A percentile compares a stretch with the other conserved stretches of the same genome.
Conservation (phyloP, 2,329 filamentous ascomycete genomes). For the Neopestalotiopsis sp. region DNA sequence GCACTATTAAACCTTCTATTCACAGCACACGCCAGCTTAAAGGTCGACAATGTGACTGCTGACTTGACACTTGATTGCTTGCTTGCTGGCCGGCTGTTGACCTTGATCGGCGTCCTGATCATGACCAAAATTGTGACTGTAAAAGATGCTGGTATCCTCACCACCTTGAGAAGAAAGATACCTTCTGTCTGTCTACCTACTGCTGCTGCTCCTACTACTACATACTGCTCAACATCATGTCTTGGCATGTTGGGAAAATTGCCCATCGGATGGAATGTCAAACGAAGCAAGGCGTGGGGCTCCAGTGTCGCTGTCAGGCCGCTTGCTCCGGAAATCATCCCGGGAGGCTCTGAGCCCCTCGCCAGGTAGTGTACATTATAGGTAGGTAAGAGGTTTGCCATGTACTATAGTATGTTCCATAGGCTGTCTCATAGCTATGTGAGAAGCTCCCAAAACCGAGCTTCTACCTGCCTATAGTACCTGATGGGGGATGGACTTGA, state of each 20-base stretch:
- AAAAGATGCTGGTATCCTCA: not conserved
- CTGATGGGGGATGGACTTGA: not conserved
- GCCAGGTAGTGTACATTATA: no score
- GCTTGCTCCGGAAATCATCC: conserved; percentile 12
- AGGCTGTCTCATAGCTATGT: no score
- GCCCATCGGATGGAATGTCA: conserved; percentile 1
- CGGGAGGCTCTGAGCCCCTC: conserved; percentile 5
- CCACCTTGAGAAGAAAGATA: not conserved
- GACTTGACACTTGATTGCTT: no score
- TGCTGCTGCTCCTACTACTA: not conserved
- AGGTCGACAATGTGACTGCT: not conserved
- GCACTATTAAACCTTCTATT: conserved; percentile 10
- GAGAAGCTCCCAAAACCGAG: not conserved
- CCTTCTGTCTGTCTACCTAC: not conserved
- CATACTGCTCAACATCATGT: not conserved
- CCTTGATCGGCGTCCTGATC: not conserved
- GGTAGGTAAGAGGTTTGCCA: no score
- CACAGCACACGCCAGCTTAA: not conserved
- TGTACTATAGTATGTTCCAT: no score
- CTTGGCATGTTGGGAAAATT: not conserved
- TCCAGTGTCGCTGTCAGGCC: conserved; percentile 1
- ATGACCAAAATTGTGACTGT: not conserved
- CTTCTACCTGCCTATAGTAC: not conserved
- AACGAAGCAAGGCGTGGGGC: conserved; percentile 3
- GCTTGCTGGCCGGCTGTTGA: no score